Evolutionary conservation across 2,329 filamentous ascomycete species (phyloP).

Genomic region (Cladosporium colombiae): DNA sequence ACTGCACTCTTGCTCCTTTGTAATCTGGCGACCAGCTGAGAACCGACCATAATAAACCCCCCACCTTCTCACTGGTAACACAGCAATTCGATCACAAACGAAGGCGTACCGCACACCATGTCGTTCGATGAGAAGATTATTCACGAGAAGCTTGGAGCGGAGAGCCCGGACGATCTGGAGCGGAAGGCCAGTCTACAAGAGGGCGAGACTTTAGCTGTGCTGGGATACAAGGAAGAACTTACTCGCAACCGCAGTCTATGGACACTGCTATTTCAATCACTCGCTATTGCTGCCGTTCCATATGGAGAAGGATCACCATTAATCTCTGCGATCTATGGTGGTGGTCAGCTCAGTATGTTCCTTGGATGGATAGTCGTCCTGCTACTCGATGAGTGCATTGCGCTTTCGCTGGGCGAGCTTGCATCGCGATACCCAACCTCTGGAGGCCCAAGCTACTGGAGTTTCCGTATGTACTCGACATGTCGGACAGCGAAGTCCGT

Average conservation of each 20-base stretch:
- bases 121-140: not conserved
- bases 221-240: slow-evolving; percentile 62
- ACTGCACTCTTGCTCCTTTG: not conserved
- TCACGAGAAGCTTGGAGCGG: not conserved
- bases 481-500: not conserved
- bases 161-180: slow-evolving; percentile 4
- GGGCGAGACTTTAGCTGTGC: slow-evolving; percentile 40
- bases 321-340: slow-evolving; percentile 56
- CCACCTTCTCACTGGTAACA: not conserved
- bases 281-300: slow-evolving; percentile 62
- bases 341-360: slow-evolving; percentile 68
- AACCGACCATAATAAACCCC: not conserved
- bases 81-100: not conserved
- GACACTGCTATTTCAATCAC: slow-evolving; percentile 61
- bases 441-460: slow-evolving; percentile 75
- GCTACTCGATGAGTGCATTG: slow-evolving; percentile 68
- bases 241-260: slow-evolving; percentile 60
- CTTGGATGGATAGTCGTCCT: slow-evolving; percentile 71
- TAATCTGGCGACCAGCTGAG: not conserved
- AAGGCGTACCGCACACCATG: not conserved
- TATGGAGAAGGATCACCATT: slow-evolving; percentile 60
- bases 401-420: slow-evolving; percentile 69
- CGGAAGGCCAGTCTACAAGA: slow-evolving; percentile 28
- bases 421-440: slow-evolving; percentile 75
- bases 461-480: slow-evolving; percentile 48